Base-by-base conservation (phyloP, 2,329 filamentous ascomycete species). In the Clonostachys sp. region DNA sequence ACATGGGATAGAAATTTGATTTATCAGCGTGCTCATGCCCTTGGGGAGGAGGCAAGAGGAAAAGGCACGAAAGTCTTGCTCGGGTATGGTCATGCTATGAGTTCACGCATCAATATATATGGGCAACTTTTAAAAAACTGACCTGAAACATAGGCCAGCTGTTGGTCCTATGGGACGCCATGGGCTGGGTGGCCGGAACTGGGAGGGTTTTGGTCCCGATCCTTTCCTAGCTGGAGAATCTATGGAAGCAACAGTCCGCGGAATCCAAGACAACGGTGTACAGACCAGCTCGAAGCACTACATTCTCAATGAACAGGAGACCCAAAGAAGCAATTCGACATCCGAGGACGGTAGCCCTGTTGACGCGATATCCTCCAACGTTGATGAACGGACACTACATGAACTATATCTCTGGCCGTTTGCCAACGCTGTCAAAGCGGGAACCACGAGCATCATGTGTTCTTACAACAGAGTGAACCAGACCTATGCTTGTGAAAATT, bases 191-290 rank as follows among this genome's bases (percentile, higher is more conserved):
- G 89, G 89, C 0, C 74, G 89, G 38, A 91, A 89, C 60, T 95
- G 89, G 89, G 89, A 94, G 62, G 87, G 84, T 0, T 94, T 92
- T 59, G 86, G 87, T 1, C 74, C 84, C 1, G 89, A 95, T 59
- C 88, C 89, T 0, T 89, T 91, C 46, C 74, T 94, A 1, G 51
- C 81, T 17, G 85, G 83, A 16, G 71, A 85, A 52, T 80, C 77
- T 9, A 81, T 84, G 60, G 72, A 71, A 14, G 75, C 83, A 61
- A 86, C 83, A 0, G 73, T 87, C 46, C 68, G 76, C 52, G 85
- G 72, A 1, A 73, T 81, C 61, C 77, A 82, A 61, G 66, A 62
- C 34, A 71, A 63, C 13, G 74, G 74, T 16, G 66, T 79, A 42
- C 69, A 73, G 56, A 73, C 76, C 9, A 75, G 73, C 5, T 65